Base-by-base conservation (phyloP, 768 basidiomycete genomes). In the Boletus tomentosulus region DNA sequence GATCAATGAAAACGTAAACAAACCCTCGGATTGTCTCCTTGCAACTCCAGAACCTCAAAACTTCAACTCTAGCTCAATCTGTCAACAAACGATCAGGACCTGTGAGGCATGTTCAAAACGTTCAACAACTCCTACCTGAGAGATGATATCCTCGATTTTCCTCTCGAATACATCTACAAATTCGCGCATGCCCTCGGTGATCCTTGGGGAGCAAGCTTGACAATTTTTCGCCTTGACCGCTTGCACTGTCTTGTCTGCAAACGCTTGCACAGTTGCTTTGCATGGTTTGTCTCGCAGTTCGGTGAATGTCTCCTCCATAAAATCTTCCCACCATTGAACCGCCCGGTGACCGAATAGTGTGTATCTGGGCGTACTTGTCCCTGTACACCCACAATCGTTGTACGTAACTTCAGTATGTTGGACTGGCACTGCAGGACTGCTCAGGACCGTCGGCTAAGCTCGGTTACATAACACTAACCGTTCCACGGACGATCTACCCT, bases 271-370 rank as follows among this genome's bases (percentile, higher is more conserved):
- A 0, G 38, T 39, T 5, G 8, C 53, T 11, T 46, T 53, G 41
- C 57, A 67, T 1, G 66, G 58, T 27, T 28, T 63, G 22, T 64
- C 60, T 28, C 46, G 54, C 45, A 69, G 46, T 11, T 24, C 57
- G 5, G 15, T 4, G 25, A 56, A 62, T 0, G 45, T 51, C 22
- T 46, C 42, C 6, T 55, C 50, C 65, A 66, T 37, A 37, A 37
- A 37, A 1, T n/a, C 37, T 3, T n/a, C 37, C 37, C n/a, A 37
- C 37, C 37, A 37, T 1, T n/a, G 16, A 1, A 37, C 19, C 19
- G n/a, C 50, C 39, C n/a, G 51, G 16, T 4, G 0, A 10, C 15
- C 3, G 9, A 56, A 56, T 15, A 50, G 15, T 12, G 4, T 13
- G 3, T 53, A 52, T 12, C 9, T 31, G 1, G 13, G 2, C 8